Evolutionary conservation across 257 asterid genomes (phyloP).

Genomic region (Solanum clarkiae): DNA sequence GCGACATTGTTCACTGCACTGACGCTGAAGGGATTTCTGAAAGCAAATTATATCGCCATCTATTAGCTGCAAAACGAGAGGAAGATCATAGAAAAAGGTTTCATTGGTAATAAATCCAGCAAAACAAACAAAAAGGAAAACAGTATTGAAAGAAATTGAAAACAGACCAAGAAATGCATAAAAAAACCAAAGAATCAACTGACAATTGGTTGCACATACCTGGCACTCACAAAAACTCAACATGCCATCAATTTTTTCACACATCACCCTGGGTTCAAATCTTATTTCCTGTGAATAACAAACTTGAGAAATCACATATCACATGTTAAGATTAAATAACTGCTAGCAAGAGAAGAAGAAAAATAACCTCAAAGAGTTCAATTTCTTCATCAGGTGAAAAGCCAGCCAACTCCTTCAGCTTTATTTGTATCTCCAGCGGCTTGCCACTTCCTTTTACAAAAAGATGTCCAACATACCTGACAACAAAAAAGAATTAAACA

Average conservation of each 20-base stretch:
- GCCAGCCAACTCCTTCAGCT: constrained; percentile 64
- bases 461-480: constrained; percentile 57
- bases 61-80: constrained; percentile 34
- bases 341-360: background rate
- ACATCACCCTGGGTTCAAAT: constrained; percentile 66
- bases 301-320: background rate
- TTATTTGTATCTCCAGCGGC: constrained; percentile 43
- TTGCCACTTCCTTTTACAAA: constrained; percentile 49
- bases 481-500: background rate
- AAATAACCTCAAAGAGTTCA: constrained; percentile 62
- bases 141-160: background rate
- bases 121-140: background rate
- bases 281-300: constrained; percentile 49
- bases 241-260: constrained; percentile 49
- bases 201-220: constrained; percentile 14
- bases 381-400: constrained; percentile 59
- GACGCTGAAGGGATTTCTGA: constrained; percentile 40
- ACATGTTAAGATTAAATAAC: background rate
- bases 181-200: background rate
- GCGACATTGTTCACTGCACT: constrained; percentile 27
- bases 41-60: constrained; percentile 76
- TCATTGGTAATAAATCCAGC: background rate
- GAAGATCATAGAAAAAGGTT: background rate
- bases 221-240: constrained; percentile 37
- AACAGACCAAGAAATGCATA: background rate